Conservation (phyloP, 139 green algal genomes). For the Tetraselmis striata region DNA sequence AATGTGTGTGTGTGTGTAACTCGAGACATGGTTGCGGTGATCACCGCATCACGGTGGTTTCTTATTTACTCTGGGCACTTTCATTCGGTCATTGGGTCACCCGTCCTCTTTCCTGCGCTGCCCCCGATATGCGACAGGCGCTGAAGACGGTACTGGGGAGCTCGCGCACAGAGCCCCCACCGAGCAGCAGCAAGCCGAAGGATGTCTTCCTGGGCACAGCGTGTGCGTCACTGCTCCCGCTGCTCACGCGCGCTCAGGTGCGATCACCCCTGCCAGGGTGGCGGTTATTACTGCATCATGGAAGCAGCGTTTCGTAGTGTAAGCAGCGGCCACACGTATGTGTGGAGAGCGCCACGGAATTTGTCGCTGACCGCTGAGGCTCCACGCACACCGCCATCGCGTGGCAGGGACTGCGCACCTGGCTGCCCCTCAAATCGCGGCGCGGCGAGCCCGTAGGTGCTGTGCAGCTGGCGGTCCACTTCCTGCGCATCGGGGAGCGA, state of each 20-base stretch:
- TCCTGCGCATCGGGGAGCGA: slow-evolving; percentile 13
- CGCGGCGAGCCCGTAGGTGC: slow-evolving; percentile 35
- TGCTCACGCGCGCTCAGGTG: slow-evolving; percentile 38
- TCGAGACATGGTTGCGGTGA: no score
- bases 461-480: slow-evolving; percentile 35
- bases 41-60: no score
- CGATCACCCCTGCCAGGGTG: no score
- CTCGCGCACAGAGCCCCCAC: background rate
- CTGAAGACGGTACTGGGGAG: background rate
- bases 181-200: background rate
- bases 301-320: background rate
- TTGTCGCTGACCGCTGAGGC: no score
- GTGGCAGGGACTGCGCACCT: slow-evolving; percentile 30
- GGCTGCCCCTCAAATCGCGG: slow-evolving; percentile 35
- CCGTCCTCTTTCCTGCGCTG: no score
- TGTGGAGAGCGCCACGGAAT: no score
- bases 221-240: slow-evolving; percentile 3
- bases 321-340: no score
- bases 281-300: background rate
- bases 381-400: no score
- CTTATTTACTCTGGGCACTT: no score
- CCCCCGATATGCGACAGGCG: no score
- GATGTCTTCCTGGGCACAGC: slow-evolving; percentile 41
- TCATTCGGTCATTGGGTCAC: no score
- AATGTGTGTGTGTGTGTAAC: no score